Evolutionary conservation across 2,329 filamentous ascomycete species (phyloP).

Genomic region (Whalleya microplaca): DNA sequence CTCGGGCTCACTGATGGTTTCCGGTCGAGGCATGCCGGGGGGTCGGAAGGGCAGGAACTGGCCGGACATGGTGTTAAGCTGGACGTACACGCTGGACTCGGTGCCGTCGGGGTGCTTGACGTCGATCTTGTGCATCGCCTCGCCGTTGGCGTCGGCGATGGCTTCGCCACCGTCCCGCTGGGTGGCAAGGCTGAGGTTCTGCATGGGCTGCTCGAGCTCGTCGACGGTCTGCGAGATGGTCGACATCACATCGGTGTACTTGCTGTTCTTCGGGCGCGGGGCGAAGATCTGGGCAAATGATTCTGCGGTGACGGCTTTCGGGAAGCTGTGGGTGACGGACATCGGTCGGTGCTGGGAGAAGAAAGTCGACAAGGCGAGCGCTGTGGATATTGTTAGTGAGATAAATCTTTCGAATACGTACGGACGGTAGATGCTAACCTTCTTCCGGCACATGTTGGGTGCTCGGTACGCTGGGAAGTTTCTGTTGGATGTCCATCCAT

Average conservation of each 20-base stretch:
- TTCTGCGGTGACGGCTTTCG: constrained; percentile 69
- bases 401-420: constrained; percentile 3
- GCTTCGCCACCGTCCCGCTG: constrained; percentile 36
- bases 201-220: constrained; percentile 62
- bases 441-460: constrained; percentile 72
- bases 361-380: constrained; percentile 86
- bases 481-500: constrained; percentile 51
- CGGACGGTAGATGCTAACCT: constrained; percentile 46
- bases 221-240: constrained; percentile 66
- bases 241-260: constrained; percentile 66
- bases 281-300: constrained; percentile 86
- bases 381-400: constrained; percentile 49
- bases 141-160: constrained; percentile 44
- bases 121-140: constrained; percentile 55
- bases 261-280: constrained; percentile 51
- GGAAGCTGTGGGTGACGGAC: constrained; percentile 82
- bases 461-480: constrained; percentile 74
- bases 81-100: constrained; percentile 64
- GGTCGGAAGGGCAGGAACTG: constrained; percentile 81
- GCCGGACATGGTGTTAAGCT: constrained; percentile 69
- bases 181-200: constrained; percentile 52
- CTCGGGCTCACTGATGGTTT: constrained; percentile 46
- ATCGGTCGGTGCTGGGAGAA: constrained; percentile 96
- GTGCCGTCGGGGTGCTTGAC: constrained; percentile 60
- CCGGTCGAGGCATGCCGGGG: constrained; percentile 76